Evolutionary conservation across 331 rosid genomes (phyloP), one percentile per base, ranked within the genome.

Genomic region (Quercus phellos): DNA sequence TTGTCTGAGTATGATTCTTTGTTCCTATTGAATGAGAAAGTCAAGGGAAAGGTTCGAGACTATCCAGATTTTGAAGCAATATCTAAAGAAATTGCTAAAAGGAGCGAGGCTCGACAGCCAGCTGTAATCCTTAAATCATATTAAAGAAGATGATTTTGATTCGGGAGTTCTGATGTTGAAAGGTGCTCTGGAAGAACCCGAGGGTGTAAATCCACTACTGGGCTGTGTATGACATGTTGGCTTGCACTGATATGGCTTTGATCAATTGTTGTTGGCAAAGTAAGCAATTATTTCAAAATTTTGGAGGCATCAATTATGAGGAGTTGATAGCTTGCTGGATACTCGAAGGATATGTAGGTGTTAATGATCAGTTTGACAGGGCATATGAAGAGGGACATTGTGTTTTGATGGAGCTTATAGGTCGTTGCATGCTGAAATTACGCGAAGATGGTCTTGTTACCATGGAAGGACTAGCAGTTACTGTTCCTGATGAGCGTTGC

Each of bases 281-380:
- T 75, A 22, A 1, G 54, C 70, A 51, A 11, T 69, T 82, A 17
- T 4, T 58, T 51, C 2, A 18, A 6, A 24, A 70, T 3, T 51
- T 51, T 30, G 22, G 21, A 22, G 72, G 86, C 56, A 46, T 82
- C 24, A 84, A 79, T 79, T 82, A 79, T 77, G 79, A 82, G 14
- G 84, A 79, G 67, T 73, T 82, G 63, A 85, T 85, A 53, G 64
- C 79, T 12, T 79, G 56, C 67, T 85, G 89, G 86, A 82, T 82
- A 67, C 51, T 85, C 43, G 89, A 85, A 79, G 82, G 79, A 51
- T 79, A 72, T 56, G 14, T 85, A 0, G 82, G 70, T 64, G 35
- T 17, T 11, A 3, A 58, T 50, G 77, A 79, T 68, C 70, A 35
- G 73, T 38, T 85, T 6, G 79, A 77, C 35, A 24, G 82, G 58